Evolutionary conservation across 352 stramenopile species (phyloP).

Genomic region (Phytophthora cactorum): DNA sequence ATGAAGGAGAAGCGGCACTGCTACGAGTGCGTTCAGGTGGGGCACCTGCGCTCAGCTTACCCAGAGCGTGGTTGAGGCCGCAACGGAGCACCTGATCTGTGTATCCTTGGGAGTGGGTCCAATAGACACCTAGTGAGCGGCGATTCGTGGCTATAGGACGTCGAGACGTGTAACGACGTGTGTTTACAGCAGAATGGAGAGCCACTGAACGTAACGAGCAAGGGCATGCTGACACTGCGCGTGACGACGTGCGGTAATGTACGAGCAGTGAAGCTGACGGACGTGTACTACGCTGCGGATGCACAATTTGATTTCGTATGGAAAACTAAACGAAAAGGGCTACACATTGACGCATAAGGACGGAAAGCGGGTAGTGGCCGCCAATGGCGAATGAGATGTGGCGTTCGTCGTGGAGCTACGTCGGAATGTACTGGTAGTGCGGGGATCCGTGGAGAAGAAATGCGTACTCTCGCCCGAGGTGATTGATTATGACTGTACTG

Average conservation of each 20-base stretch:
- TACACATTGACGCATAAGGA: not conserved
- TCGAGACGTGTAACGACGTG: no score
- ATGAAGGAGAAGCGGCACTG: no score
- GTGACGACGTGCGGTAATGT: not conserved
- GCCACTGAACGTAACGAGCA: not conserved
- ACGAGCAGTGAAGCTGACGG: not conserved
- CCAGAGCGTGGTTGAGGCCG: no score
- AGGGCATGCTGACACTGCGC: not conserved
- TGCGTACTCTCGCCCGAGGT: no score
- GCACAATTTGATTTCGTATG: not conserved
- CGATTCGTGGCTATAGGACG: no score
- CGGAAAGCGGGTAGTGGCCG: not conserved
- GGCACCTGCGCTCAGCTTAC: no score
- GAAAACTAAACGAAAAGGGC: not conserved
- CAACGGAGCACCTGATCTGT: no score
- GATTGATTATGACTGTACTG: no score
- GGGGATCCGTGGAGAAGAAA: no score
- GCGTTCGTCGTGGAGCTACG: not conserved
- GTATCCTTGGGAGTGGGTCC: no score
- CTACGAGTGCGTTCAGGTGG: no score
- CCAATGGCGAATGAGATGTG: not conserved
- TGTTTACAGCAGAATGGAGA: conserved; percentile 4
- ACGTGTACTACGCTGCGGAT: not conserved
- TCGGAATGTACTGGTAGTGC: not conserved
- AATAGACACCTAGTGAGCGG: no score